These are phyloP conservation scores for Solanum lycopersicoides DNA, from an alignment of 257 asterid species.

Conservation along the genomic window DNA sequence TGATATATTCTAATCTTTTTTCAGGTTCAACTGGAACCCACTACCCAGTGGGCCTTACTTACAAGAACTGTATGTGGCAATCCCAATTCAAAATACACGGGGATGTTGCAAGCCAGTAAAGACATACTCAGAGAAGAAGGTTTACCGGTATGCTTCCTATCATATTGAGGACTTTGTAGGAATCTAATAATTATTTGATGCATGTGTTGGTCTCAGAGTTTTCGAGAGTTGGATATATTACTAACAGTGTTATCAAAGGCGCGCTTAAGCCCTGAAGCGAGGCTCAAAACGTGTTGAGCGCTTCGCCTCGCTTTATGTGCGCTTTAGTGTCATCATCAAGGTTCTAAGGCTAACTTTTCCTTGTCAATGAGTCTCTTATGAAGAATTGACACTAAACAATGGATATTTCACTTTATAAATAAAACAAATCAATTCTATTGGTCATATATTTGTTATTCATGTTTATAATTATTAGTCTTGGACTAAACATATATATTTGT, in stretches of 20 bases:
- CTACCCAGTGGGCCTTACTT: conserved; percentile 71
- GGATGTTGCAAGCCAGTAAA: conserved; percentile 86
- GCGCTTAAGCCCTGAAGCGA: too few relatives aligned
- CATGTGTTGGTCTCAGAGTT: not conserved
- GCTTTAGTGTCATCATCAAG: too few relatives aligned
- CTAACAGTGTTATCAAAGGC: not conserved
- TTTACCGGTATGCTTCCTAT: conserved; percentile 37
- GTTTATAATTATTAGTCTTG: too few relatives aligned
- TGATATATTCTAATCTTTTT: not conserved
- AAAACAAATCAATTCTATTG: too few relatives aligned
- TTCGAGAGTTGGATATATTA: not conserved
- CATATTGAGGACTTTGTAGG: not conserved
- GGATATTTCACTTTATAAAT: too few relatives aligned
- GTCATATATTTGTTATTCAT: too few relatives aligned
- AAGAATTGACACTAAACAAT: too few relatives aligned
- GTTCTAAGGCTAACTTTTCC: too few relatives aligned
- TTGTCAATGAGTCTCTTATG: too few relatives aligned
- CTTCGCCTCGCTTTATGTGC: too few relatives aligned
- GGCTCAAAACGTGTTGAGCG: too few relatives aligned
- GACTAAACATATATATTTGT: too few relatives aligned
- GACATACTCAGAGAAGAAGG: conserved; percentile 96
- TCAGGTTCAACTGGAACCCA: conserved; percentile 97
- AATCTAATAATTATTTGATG: not conserved
- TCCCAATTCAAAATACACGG: conserved; percentile 68
- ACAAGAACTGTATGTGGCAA: conserved; percentile 32